Conservation (phyloP, 139 green algal genomes). For the Chlamydomonas schloesseri region DNA sequence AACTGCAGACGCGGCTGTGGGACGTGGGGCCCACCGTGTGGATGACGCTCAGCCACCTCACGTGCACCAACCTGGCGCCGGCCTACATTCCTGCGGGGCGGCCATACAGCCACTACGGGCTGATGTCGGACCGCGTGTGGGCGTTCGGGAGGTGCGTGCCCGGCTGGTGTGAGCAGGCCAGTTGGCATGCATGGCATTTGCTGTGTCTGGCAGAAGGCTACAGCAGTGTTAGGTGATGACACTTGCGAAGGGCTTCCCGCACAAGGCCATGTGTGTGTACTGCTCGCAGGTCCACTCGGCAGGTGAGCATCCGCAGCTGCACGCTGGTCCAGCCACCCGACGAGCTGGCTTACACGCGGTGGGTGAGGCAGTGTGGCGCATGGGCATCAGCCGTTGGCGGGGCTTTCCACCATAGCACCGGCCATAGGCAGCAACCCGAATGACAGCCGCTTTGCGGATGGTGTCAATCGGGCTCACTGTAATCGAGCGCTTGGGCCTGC, state of each 20-base stretch:
- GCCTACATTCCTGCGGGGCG: not conserved
- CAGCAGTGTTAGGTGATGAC: too few species aligned
- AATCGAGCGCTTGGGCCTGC: too few species aligned
- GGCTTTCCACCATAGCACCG: too few species aligned
- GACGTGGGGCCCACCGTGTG: not conserved
- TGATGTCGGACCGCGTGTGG: constrained; percentile 21
- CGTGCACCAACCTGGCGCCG: constrained; percentile 4
- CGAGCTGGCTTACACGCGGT: not conserved
- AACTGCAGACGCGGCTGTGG: not conserved
- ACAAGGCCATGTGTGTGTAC: not conserved
- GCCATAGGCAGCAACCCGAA: too few species aligned
- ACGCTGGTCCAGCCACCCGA: not conserved
- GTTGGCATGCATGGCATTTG: too few species aligned
- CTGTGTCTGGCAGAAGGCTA: too few species aligned
- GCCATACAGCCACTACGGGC: not conserved
- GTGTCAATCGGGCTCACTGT: too few species aligned
- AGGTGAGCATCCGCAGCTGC: not conserved
- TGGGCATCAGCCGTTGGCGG: too few species aligned
- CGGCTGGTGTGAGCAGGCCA: not conserved
- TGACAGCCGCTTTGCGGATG: too few species aligned
- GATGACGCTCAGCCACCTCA: not conserved
- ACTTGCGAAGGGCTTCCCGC: too few species aligned
- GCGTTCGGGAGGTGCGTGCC: not conserved
- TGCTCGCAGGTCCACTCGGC: not conserved
- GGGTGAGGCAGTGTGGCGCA: too few species aligned